Percentiles rank a stretch among this genome's conserved stretches.
Evolutionary conservation across 1,139 yeast species (phyloP).

Genomic region (Suhomyces ambrosiae): DNA sequence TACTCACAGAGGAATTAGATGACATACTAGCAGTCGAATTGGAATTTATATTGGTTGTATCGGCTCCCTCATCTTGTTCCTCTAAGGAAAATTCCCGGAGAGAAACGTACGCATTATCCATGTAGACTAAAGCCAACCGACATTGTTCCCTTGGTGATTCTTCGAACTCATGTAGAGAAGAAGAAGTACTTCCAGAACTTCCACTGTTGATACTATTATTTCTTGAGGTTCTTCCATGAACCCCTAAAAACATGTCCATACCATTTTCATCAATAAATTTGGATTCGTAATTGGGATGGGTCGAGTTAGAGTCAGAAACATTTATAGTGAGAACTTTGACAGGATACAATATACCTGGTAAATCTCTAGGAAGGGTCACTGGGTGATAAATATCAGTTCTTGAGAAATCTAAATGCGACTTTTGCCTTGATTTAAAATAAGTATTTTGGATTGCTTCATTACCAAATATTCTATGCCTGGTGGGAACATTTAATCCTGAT

Average conservation of each 20-base stretch:
- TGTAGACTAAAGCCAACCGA: slow-evolving; percentile 32
- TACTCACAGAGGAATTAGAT: slow-evolving; percentile 5
- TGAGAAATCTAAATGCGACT: slow-evolving; percentile 6
- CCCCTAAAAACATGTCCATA: slow-evolving; percentile 7
- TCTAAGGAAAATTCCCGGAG: slow-evolving; percentile 18
- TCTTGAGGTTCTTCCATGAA: slow-evolving; percentile 7
- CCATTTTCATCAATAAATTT: slow-evolving; percentile 4
- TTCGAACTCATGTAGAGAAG: neutral
- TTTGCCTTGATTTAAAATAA: slow-evolving; percentile 15
- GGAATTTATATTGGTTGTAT: slow-evolving; percentile 2
- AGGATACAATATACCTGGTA: slow-evolving; percentile 37
- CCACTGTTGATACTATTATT: slow-evolving; percentile 9
- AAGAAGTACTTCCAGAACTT: slow-evolving; percentile 1
- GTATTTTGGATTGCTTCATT: slow-evolving; percentile 22
- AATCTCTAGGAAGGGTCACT: slow-evolving; percentile 28
- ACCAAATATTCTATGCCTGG: slow-evolving; percentile 21
- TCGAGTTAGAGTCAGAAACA: slow-evolving; percentile 2
- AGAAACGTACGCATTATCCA: slow-evolving; percentile 27
- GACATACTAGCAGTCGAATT: slow-evolving; percentile 6
- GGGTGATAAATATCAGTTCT: slow-evolving; percentile 18
- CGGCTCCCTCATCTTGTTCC: slow-evolving; percentile 4
- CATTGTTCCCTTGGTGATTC: slow-evolving; percentile 14
- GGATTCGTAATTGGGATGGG: neutral
- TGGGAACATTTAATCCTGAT: slow-evolving; percentile 27
- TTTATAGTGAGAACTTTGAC: slow-evolving; percentile 22